phyloP scores from a whole-genome alignment of 768 basidiomycete species.

The Krasilnikovozyma curviuscula region DNA sequence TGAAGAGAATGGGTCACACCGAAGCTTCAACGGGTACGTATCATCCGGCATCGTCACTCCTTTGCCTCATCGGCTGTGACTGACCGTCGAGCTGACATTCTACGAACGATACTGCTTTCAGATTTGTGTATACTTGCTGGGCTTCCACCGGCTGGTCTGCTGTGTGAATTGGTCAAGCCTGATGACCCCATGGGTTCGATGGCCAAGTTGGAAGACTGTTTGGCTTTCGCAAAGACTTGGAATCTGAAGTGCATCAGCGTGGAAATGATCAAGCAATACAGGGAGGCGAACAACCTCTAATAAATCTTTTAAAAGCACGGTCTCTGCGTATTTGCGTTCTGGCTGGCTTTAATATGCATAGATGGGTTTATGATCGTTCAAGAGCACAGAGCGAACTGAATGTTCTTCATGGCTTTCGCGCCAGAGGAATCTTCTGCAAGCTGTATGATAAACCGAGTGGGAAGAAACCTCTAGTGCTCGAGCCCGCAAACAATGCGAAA shows the following conservation, averaged over 20 bases:
- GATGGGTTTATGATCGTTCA: too few species aligned
- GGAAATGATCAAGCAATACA: conserved; percentile 35
- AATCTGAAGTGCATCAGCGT: conserved; percentile 88
- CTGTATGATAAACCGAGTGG: too few species aligned
- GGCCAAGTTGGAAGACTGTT: conserved; percentile 86
- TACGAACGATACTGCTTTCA: conserved; percentile 10
- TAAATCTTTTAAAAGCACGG: neutral
- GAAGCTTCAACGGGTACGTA: conserved; percentile 52
- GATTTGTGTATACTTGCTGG: conserved; percentile 67
- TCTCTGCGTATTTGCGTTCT: too few species aligned
- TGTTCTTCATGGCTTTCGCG: too few species aligned
- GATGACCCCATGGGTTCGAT: conserved; percentile 73
- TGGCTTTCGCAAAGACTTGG: conserved; percentile 73
- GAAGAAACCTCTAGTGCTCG: too few species aligned
- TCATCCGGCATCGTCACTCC: neutral
- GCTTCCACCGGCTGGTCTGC: conserved; percentile 50
- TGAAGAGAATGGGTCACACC: conserved; percentile 80
- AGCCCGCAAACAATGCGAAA: too few species aligned
- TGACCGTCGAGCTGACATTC: neutral
- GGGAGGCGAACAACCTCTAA: conserved; percentile 13
- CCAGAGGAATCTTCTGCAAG: too few species aligned
- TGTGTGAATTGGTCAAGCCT: conserved; percentile 82
- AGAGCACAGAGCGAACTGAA: too few species aligned
- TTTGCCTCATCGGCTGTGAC: neutral
- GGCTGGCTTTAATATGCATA: too few species aligned